Evolutionary conservation across 768 basidiomycete species (phyloP), one percentile per base, ranked within the genome.

Genomic region (Phaffia australis): DNA sequence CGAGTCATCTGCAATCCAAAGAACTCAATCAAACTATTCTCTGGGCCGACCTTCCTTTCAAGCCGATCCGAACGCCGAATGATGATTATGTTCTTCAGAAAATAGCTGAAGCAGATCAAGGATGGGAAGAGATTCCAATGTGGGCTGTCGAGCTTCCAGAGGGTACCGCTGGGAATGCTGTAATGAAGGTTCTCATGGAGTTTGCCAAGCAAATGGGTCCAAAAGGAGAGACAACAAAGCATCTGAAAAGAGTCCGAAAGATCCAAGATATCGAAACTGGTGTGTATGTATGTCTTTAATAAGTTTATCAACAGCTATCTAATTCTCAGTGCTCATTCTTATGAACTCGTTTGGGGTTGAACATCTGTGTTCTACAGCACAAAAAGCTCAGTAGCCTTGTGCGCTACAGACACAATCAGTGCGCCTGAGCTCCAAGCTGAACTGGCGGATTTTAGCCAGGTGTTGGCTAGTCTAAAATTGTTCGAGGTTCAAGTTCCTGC

Each of bases 401-500:
- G 67, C 55, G 64, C 68, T 15, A 65, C 61, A 18, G 46, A 60
- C 30, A 47, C 63, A 16, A 63, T 70, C 47, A 42, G 32, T 14
- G 27, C 46, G 18, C 11, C 35, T 0, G 29, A 32, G 57, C 70
- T 74, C n/a, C 65, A 60, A 9, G 18, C 65, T 6, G 60, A 69
- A 29, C 66, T 74, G 47, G 16, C 49, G 5, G 57, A 62, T 0
- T 72, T 69, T 63, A 62, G 69, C 11, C 60, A 68, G 7, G 16
- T 62, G 5, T 68, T 74, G 2, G 62, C 66, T 21, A 19, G 47
- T 18, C 67, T 73, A 19, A 29, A 25, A 4, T 72, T 74, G 7
- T 61, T 66, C 21, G 23, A 56, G 11, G 49, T 60, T 1, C 42
- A 57, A 15, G 87, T 92, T 0, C 91, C 93, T 1, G 75, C 78